A percentile compares a stretch with the other conserved stretches of the same genome.
These are phyloP conservation scores for Metarhizium album DNA, from an alignment of 2,329 filamentous ascomycete species.

Conservation along the genomic window DNA sequence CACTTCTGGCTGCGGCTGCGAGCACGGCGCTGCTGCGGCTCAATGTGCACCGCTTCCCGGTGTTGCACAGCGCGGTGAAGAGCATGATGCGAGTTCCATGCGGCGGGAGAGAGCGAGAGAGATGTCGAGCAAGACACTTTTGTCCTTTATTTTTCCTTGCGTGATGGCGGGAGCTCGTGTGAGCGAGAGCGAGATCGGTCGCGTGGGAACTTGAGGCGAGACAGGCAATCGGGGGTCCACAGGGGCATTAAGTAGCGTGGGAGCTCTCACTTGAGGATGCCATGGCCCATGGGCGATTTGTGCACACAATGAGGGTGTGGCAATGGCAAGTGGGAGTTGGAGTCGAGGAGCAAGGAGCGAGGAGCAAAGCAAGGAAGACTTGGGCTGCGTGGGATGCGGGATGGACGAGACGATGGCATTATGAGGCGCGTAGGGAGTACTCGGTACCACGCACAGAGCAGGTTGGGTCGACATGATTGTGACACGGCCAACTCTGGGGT, in stretches of 20 bases:
- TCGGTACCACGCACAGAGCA: too few species aligned
- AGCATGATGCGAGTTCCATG: constrained; percentile 33
- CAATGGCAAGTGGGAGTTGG: not conserved
- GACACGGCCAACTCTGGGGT: not conserved
- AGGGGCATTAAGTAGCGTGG: too few species aligned
- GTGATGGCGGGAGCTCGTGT: not conserved
- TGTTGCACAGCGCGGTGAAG: constrained; percentile 34
- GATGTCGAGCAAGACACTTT: not conserved
- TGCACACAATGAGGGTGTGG: too few species aligned
- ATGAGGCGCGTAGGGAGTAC: too few species aligned
- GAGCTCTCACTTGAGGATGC: too few species aligned
- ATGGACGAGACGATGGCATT: not conserved
- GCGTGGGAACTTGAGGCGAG: too few species aligned
- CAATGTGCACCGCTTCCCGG: constrained; percentile 29
- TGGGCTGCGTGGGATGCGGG: not conserved
- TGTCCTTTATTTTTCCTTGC: not conserved
- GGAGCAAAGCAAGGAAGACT: too few species aligned
- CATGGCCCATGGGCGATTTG: not conserved
- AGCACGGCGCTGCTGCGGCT: constrained; percentile 11
- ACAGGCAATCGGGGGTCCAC: too few species aligned
- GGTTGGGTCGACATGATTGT: too few species aligned
- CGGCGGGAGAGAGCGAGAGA: constrained; percentile 12
- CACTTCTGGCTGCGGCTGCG: constrained; percentile 6
- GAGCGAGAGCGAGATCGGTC: not conserved
- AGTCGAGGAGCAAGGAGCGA: too few species aligned